These are phyloP conservation scores for Pyrenopolyporus hunteri DNA, from an alignment of 495 filamentous ascomycete genomes.

Conservation along the genomic window DNA sequence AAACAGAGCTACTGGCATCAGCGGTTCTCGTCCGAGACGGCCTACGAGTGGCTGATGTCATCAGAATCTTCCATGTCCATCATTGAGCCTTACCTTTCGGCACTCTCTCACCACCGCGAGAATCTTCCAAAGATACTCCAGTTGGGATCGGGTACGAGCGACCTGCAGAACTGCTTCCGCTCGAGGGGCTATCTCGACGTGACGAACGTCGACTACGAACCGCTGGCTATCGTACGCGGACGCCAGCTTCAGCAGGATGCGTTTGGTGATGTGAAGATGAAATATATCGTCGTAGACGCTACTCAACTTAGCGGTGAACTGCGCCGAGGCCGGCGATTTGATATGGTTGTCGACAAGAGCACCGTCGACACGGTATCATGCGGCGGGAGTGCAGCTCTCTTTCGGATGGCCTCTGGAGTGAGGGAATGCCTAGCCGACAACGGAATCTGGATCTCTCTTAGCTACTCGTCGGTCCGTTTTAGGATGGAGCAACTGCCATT, in stretches of 20 bases:
- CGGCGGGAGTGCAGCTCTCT: slow-evolving; percentile 38
- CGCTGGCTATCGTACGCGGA: slow-evolving; percentile 45
- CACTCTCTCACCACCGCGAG: background rate
- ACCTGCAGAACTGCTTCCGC: slow-evolving; percentile 48
- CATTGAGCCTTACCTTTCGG: slow-evolving; percentile 40
- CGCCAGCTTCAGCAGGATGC: slow-evolving; percentile 38
- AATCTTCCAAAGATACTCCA: slow-evolving; percentile 41
- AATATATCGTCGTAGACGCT: slow-evolving; percentile 46
- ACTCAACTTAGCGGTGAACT: slow-evolving; percentile 36
- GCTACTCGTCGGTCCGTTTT: slow-evolving; percentile 47
- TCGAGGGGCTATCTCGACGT: slow-evolving; percentile 41
- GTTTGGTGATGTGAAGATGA: slow-evolving; percentile 46
- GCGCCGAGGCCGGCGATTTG: slow-evolving; percentile 13
- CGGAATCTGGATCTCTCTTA: slow-evolving; percentile 51
- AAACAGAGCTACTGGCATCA: slow-evolving; percentile 50
- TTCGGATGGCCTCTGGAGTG: slow-evolving; percentile 40
- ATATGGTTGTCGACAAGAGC: slow-evolving; percentile 51
- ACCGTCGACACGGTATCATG: slow-evolving; percentile 51
- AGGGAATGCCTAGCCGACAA: slow-evolving; percentile 30
- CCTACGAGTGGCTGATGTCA: slow-evolving; percentile 50
- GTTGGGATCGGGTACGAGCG: slow-evolving; percentile 51
- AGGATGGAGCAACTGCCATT: slow-evolving; percentile 41
- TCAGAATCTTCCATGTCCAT: slow-evolving; percentile 45
- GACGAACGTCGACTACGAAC: slow-evolving; percentile 53
- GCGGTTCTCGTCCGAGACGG: slow-evolving; percentile 45